Base-by-base conservation (phyloP, 192 early-diverging fungal genomes). In the Borealophlyctis nickersoniae region DNA sequence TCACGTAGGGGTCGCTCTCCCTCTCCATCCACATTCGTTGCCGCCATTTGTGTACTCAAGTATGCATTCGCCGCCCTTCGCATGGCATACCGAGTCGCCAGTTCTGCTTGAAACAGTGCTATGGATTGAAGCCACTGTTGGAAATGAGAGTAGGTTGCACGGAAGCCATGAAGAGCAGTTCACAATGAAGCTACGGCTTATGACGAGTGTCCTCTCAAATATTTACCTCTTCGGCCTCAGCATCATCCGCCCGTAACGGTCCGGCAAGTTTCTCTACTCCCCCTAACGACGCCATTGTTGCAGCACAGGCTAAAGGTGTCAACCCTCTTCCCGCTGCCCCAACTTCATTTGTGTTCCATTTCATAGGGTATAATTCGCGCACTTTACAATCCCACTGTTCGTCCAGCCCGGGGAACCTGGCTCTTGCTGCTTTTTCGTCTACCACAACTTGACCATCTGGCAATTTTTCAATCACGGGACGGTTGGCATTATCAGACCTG, bases 71-170 rank as follows among this genome's bases (percentile, higher is more conserved):
- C 13, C 52, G 39, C 58, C 36, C 2, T 32, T 60, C 63, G 54
- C 56, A 34, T 31, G 14, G 24, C 23, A 3, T 70, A 14, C 29
- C 57, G 39, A 52, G 32, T 4, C 16, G 71, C 71, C 16, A 73
- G 23, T 36, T 73, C 71, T 4, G 62, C 49, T 39, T 73, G 71
- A 36, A 73, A 52, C 53, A 31, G 22, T 1, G 49, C 27, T 3
- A 73, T 60, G 52, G 66, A 60, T 59, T 70, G 58, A 0, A 73
- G 54, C 71, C 71, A 73, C 71, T 73, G 59, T 16, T 16, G 26
- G n/a, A 29, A 57, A 31, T 14, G 16, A 65, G 64, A 39, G 4
- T 28, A 65, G 2, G 16, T 31, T 19, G 33, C 9, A 9, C n/a
- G 11, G 22, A 19, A 2, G 11, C 60, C 49, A 23, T 19, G 13